Evolutionary conservation across 2,329 filamentous ascomycete species (phyloP).

Genomic region (Aspergillus sp.): DNA sequence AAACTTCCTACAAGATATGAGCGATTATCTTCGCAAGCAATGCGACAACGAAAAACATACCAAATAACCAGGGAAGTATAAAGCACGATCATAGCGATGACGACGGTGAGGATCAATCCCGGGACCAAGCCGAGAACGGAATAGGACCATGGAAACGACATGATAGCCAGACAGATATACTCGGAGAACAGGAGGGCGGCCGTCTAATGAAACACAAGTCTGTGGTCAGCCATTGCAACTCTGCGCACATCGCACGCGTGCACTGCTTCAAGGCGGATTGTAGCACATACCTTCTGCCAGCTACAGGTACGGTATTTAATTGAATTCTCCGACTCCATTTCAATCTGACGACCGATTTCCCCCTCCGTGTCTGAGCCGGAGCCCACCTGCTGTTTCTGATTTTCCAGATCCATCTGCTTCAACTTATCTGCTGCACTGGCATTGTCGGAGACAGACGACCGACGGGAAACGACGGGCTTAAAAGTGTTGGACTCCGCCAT

Average conservation of each 20-base stretch:
- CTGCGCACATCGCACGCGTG: not conserved
- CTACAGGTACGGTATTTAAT: constrained; percentile 93
- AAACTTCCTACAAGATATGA: constrained; percentile 68
- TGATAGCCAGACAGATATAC: constrained; percentile 90
- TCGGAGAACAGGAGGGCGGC: constrained; percentile 88
- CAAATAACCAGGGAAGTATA: constrained; percentile 75
- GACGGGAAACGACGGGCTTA: constrained; percentile 21
- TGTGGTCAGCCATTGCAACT: not conserved
- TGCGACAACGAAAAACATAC: constrained; percentile 37
- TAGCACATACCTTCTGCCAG: constrained; percentile 73
- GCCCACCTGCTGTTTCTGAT: constrained; percentile 22
- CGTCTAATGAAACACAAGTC: constrained; percentile 56
- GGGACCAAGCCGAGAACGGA: constrained; percentile 83
- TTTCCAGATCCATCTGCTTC: constrained; percentile 32
- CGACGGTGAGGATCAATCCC: constrained; percentile 77
- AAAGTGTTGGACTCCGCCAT: constrained; percentile 38
- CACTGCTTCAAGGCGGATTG: not conserved
- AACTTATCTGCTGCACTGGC: constrained; percentile 27
- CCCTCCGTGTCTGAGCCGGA: constrained; percentile 43
- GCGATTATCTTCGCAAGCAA: constrained; percentile 18
- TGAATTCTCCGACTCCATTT: constrained; percentile 71
- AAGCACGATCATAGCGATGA: constrained; percentile 75
- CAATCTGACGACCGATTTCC: constrained; percentile 67
- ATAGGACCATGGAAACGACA: constrained; percentile 96
- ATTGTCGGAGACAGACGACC: constrained; percentile 26